Percentiles rank a stretch among this genome's conserved stretches.
Conservation (phyloP, 148 eudicot genomes). For the Cornus controversa region DNA sequence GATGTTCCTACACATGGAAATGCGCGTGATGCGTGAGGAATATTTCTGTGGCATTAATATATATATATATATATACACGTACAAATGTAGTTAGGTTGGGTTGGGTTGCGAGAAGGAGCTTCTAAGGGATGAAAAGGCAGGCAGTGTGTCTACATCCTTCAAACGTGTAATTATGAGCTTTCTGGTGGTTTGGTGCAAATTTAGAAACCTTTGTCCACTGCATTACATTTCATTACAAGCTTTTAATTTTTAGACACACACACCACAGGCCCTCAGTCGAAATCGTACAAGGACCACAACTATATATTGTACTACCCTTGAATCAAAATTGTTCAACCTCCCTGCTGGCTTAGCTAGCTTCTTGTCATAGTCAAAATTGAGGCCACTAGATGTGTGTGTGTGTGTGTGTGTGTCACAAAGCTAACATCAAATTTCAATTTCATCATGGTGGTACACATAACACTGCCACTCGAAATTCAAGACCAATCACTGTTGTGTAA, state of each 20-base stretch:
- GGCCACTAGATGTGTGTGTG: too few species aligned
- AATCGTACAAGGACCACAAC: background rate
- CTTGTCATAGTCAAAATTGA: too few species aligned
- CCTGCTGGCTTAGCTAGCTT: too few species aligned
- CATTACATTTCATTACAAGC: background rate
- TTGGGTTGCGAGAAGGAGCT: background rate
- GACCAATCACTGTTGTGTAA: too few species aligned
- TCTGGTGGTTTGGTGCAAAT: constrained; percentile 19
- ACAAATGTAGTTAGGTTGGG: background rate
- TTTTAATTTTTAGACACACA: too few species aligned
- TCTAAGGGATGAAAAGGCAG: constrained; percentile 21
- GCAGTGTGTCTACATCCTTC: constrained; percentile 18
- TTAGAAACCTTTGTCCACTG: background rate
- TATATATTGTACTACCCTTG: too few species aligned
- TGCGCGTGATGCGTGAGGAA: background rate
- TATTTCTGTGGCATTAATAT: background rate
- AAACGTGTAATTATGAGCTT: constrained; percentile 13
- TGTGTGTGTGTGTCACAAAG: too few species aligned
- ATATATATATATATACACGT: background rate
- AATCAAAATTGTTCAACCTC: too few species aligned
- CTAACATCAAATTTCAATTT: too few species aligned
- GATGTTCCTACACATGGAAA: background rate
- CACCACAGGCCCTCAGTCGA: too few species aligned
- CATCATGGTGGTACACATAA: too few species aligned
- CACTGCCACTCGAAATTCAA: too few species aligned